phyloP scores from a whole-genome alignment of 2,329 filamentous ascomycete species.

The Coniochaeta ligniaria region DNA sequence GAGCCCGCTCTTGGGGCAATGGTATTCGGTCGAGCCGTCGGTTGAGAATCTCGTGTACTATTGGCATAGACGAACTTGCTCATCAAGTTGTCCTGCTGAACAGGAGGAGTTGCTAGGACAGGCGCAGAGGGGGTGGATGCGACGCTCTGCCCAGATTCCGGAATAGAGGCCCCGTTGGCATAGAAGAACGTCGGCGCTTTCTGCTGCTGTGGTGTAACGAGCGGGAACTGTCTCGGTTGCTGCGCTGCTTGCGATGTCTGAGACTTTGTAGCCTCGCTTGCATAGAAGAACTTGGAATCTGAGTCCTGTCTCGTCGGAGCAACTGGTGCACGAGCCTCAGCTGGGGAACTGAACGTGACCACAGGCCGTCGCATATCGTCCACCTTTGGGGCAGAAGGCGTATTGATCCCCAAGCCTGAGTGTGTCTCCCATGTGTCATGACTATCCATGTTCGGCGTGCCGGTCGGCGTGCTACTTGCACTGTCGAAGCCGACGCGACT shows the following conservation, averaged over 20 bases:
- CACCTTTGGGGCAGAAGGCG: constrained; percentile 19
- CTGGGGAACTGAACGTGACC: constrained; percentile 33
- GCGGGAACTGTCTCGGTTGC: constrained; percentile 16
- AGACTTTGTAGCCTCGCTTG: constrained; percentile 60
- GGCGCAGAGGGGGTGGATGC: constrained; percentile 25
- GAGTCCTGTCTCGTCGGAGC: constrained; percentile 20
- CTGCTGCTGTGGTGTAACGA: constrained; percentile 19
- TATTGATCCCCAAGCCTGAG: constrained; percentile 24
- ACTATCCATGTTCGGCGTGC: constrained; percentile 45
- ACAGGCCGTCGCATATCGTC: constrained; percentile 18
- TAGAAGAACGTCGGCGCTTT: constrained; percentile 47
- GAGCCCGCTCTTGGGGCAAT: constrained; percentile 34
- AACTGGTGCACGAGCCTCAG: constrained; percentile 18
- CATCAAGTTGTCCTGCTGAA: constrained; percentile 23
- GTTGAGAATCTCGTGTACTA: constrained; percentile 45
- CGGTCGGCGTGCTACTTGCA: constrained; percentile 56
- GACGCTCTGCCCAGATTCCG: constrained; percentile 26
- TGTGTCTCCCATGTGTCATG: constrained; percentile 36
- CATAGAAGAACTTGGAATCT: constrained; percentile 83
- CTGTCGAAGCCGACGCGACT: constrained; percentile 39
- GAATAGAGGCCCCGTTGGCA: constrained; percentile 40
- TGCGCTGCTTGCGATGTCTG: constrained; percentile 11
- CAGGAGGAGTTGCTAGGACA: constrained; percentile 20
- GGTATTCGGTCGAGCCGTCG: constrained; percentile 20
- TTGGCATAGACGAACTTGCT: constrained; percentile 74